These are phyloP conservation scores for Ophiostoma triangulosporum DNA, from an alignment of 2,329 filamentous ascomycete species.

Conservation along the genomic window DNA sequence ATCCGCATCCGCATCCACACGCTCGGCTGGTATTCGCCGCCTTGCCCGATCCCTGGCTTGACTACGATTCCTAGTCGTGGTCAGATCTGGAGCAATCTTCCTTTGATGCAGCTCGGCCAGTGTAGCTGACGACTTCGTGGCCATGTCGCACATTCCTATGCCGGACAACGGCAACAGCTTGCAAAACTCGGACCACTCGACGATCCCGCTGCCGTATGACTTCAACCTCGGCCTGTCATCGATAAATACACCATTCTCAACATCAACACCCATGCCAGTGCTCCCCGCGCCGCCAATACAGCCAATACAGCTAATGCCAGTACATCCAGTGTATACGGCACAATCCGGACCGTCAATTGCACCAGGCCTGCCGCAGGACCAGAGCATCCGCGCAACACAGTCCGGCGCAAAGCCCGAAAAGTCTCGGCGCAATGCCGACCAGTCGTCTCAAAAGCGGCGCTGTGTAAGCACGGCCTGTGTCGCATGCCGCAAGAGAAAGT, in stretches of 20 bases:
- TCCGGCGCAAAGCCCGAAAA: constrained; percentile 30
- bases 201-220: neutral
- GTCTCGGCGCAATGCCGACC: constrained; percentile 33
- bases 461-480: constrained; percentile 79
- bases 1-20: neutral
- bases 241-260: neutral
- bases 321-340: neutral
- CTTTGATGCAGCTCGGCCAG: neutral
- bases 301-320: neutral
- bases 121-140: neutral
- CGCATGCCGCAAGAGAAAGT: constrained; percentile 65
- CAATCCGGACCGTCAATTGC: neutral
- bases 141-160: constrained; percentile 1
- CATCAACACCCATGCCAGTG: neutral
- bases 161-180: neutral
- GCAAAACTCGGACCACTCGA: neutral
- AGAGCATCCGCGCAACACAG: neutral
- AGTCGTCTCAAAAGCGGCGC: constrained; percentile 48
- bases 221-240: neutral
- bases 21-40: neutral
- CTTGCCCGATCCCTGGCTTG: neutral
- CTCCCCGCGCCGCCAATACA: neutral
- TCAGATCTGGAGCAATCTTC: neutral
- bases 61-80: neutral
- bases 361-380: neutral